Conservation (phyloP, 108 stramenopile genomes). For the Fistulifera pelliculosa region DNA sequence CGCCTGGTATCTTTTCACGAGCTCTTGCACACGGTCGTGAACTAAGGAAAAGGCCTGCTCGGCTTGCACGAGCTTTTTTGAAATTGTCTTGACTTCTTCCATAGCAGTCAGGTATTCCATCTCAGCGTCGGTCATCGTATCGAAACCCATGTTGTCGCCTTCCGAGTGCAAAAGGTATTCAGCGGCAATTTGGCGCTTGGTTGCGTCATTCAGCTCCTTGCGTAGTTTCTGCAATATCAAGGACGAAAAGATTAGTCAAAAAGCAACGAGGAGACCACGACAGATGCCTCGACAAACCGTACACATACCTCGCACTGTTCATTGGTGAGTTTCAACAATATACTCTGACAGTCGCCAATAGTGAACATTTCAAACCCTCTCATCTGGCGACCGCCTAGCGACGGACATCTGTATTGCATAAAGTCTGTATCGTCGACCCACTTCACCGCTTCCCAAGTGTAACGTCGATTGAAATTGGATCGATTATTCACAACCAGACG, state of each 20-base stretch:
- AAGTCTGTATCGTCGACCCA: slow-evolving; percentile 82
- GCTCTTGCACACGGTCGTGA: slow-evolving; percentile 51
- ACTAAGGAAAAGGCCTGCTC: slow-evolving; percentile 69
- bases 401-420: slow-evolving; percentile 57
- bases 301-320: slow-evolving; percentile 57
- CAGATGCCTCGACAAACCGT: background rate
- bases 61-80: slow-evolving; percentile 60
- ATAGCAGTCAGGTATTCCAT: slow-evolving; percentile 57
- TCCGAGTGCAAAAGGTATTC: slow-evolving; percentile 67
- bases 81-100: slow-evolving; percentile 63
- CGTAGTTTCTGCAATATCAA: slow-evolving; percentile 29
- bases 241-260: background rate
- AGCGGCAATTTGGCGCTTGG: slow-evolving; percentile 60
- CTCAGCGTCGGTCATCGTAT: slow-evolving; percentile 75
- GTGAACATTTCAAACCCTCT: slow-evolving; percentile 85
- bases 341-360: slow-evolving; percentile 84
- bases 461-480: slow-evolving; percentile 2
- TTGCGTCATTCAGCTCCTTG: slow-evolving; percentile 48
- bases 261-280: background rate
- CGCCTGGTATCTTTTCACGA: slow-evolving; percentile 64
- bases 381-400: slow-evolving; percentile 65
- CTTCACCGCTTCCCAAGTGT: slow-evolving; percentile 57
- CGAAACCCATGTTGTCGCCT: slow-evolving; percentile 37
- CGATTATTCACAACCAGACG: slow-evolving; percentile 17
- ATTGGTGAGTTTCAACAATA: slow-evolving; percentile 72